Conservation (phyloP, 805 yeast species). For the Candida piceae region DNA sequence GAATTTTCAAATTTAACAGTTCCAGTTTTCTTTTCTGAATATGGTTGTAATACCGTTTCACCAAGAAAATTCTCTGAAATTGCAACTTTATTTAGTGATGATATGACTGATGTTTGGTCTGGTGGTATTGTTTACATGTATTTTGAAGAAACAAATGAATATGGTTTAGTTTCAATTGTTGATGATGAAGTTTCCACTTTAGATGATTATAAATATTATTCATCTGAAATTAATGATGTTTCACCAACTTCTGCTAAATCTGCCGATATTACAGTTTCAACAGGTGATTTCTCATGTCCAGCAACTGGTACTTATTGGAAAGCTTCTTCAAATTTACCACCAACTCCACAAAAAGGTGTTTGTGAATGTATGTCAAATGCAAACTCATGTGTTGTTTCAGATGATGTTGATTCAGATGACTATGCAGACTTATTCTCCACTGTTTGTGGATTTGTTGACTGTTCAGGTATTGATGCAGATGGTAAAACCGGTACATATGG, state of each 20-base stretch:
- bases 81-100: constrained; percentile 51
- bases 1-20: constrained; percentile 62
- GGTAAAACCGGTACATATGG: constrained; percentile 69
- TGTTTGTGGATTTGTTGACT: constrained; percentile 51
- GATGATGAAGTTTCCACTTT: constrained; percentile 52
- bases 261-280: constrained; percentile 36
- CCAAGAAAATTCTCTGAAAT: constrained; percentile 78
- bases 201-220: constrained; percentile 59
- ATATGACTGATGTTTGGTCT: constrained; percentile 83
- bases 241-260: constrained; percentile 47
- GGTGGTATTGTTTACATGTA: constrained; percentile 90
- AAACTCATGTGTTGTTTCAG: constrained; percentile 55
- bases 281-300: constrained; percentile 56
- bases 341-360: constrained; percentile 62
- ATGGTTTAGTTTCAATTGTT: constrained; percentile 62
- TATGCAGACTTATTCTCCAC: constrained; percentile 54
- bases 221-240: constrained; percentile 49
- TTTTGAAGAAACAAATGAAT: constrained; percentile 69
- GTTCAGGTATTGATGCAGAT: constrained; percentile 57
- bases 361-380: constrained; percentile 62
- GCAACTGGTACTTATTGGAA: constrained; percentile 52
- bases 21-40: constrained; percentile 78
- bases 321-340: constrained; percentile 68
- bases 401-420: constrained; percentile 47
- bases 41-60: constrained; percentile 65